These are phyloP conservation scores for Penicillium pancosmium DNA, from an alignment of 495 filamentous ascomycete species.

Conservation along the genomic window DNA sequence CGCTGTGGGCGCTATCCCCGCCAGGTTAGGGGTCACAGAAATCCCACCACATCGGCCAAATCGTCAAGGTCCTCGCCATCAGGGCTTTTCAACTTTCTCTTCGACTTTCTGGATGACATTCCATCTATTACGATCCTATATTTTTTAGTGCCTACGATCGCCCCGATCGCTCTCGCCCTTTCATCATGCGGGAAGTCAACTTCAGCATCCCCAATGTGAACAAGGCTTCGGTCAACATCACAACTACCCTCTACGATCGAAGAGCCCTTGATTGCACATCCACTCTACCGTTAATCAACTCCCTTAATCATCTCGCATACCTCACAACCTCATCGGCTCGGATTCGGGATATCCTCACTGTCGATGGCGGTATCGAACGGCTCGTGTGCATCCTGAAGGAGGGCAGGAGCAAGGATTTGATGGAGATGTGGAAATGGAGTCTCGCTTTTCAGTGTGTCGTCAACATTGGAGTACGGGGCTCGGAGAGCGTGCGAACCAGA, in stretches of 20 bases:
- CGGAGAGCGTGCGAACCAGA: constrained; percentile 87
- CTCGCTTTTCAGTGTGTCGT: constrained; percentile 98
- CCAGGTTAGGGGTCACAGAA: constrained; percentile 27
- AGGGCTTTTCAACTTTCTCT: constrained; percentile 11
- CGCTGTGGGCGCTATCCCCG: constrained; percentile 20
- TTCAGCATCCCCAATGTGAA: constrained; percentile 99
- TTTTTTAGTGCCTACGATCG: constrained; percentile 7
- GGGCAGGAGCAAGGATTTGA: constrained; percentile 93
- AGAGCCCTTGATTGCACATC: constrained; percentile 98
- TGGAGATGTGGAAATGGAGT: constrained; percentile 99
- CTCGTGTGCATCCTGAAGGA: constrained; percentile 97
- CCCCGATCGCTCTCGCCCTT: constrained; percentile 13
- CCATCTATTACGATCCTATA: constrained; percentile 10
- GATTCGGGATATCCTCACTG: constrained; percentile 94
- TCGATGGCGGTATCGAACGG: constrained; percentile 96
- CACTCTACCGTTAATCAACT: constrained; percentile 95
- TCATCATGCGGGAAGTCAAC: constrained; percentile 95
- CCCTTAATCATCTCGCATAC: constrained; percentile 95
- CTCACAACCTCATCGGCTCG: constrained; percentile 98
- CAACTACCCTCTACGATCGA: constrained; percentile 95
- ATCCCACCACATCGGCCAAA: constrained; percentile 15
- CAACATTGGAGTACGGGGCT: constrained; percentile 96
- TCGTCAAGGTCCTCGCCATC: constrained; percentile 29
- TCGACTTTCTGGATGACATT: constrained; percentile 17
- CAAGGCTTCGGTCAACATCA: constrained; percentile 99